Conservation (phyloP, 768 basidiomycete species). For the Leccinum broughii region DNA sequence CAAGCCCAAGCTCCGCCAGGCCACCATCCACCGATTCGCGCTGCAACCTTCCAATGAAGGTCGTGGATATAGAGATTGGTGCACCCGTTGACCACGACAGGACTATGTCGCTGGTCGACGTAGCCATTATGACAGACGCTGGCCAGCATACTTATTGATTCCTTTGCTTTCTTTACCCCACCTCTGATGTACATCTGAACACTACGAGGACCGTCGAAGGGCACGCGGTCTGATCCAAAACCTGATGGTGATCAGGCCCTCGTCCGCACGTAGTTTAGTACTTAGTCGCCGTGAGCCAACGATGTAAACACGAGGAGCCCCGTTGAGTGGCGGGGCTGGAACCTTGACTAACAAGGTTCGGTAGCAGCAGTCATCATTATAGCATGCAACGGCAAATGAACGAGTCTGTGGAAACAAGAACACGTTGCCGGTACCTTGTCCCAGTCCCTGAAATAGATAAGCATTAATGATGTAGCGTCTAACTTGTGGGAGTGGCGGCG, state of each 20-base stretch:
- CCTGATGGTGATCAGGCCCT: conserved; percentile 18
- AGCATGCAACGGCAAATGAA: conserved; percentile 14
- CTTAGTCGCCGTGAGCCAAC: conserved; percentile 25
- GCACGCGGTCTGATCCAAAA: conserved; percentile 4
- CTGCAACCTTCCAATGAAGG: conserved; percentile 32
- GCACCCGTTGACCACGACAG: conserved; percentile 9
- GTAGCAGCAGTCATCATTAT: conserved; percentile 17
- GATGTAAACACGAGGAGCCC: conserved; percentile 32
- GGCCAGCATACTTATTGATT: conserved; percentile 23
- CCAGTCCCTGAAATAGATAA: conserved; percentile 11
- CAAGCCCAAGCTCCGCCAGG: conserved; percentile 17
- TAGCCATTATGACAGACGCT: conserved; percentile 17
- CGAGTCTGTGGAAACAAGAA: conserved; percentile 15
- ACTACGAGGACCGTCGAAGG: conserved; percentile 11
- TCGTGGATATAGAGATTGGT: not conserved
- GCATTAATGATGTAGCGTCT: not conserved
- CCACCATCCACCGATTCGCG: conserved; percentile 30
- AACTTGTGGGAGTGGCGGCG: conserved; percentile 6
- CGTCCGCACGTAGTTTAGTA: conserved; percentile 18
- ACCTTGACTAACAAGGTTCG: conserved; percentile 26
- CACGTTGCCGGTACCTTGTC: conserved; percentile 14
- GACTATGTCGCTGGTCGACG: conserved; percentile 26
- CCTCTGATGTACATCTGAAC: conserved; percentile 12
- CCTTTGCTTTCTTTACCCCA: conserved; percentile 8
- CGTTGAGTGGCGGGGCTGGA: conserved; percentile 20